Conservation (phyloP, 495 filamentous ascomycete genomes). For the Aspergillus mulundensis region DNA sequence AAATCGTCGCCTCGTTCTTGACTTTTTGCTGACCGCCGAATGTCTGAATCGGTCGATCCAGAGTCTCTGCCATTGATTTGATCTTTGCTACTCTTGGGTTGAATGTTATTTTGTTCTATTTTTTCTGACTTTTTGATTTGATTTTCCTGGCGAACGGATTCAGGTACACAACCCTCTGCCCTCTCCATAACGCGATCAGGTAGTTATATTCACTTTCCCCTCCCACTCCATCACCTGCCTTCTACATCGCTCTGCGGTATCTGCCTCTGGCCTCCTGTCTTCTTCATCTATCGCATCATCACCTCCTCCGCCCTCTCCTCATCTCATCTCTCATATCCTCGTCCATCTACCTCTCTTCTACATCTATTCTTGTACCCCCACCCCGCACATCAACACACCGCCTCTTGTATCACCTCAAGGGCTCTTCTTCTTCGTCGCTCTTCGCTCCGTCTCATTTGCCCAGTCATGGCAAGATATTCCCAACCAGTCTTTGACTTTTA, state of each 20-base stretch:
- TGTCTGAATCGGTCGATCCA: conserved; percentile 18
- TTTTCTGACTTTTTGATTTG: conserved; percentile 2
- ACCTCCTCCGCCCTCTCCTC: conserved; percentile 10
- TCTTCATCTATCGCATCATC: conserved; percentile 8
- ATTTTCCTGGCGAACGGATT: conserved; percentile 6
- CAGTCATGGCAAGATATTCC: conserved; percentile 43
- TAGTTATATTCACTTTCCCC: conserved; percentile 24
- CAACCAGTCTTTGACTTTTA: conserved; percentile 55
- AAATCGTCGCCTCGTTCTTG: conserved; percentile 27
- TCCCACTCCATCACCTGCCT: conserved; percentile 23
- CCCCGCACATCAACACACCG: conserved; percentile 19
- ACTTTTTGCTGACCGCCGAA: conserved; percentile 36
- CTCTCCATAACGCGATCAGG: neutral
- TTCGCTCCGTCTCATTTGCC: conserved; percentile 23
- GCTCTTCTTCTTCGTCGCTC: conserved; percentile 18
- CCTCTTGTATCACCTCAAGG: conserved; percentile 10
- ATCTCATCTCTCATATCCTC: conserved; percentile 14
- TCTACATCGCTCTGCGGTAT: conserved; percentile 16
- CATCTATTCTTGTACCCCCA: conserved; percentile 13
- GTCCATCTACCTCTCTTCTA: conserved; percentile 11
- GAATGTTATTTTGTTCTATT: neutral
- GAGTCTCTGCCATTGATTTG: conserved; percentile 15
- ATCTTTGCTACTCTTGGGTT: neutral
- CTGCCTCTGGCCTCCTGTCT: conserved; percentile 15
- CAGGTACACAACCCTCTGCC: conserved; percentile 11